These are phyloP conservation scores for Penicillium cinerascens DNA, from an alignment of 495 filamentous ascomycete genomes.

Conservation along the genomic window DNA sequence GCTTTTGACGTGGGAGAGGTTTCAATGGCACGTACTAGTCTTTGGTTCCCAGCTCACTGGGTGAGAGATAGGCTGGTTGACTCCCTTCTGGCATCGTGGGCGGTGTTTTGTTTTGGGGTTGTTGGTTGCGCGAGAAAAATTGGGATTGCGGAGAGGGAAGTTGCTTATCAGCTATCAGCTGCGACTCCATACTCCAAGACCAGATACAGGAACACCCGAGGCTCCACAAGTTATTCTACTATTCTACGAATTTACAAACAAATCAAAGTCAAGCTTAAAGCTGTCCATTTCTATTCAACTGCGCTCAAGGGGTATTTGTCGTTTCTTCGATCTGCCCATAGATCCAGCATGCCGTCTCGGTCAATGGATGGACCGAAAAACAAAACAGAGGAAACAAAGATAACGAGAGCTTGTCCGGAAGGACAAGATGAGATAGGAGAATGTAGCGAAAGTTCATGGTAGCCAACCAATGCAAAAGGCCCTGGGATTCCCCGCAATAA, in stretches of 20 bases:
- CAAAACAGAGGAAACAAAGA: conserved; percentile 23
- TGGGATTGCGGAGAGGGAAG: conserved; percentile 4
- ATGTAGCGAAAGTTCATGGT: conserved; percentile 17
- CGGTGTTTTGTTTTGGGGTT: conserved; percentile 1
- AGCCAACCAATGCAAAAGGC: conserved; percentile 10
- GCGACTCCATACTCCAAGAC: neutral
- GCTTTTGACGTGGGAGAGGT: neutral
- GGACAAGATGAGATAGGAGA: conserved; percentile 9
- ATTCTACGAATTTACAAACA: neutral
- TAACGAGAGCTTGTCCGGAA: conserved; percentile 15
- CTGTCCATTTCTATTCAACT: conserved; percentile 24
- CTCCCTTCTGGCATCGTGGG: conserved; percentile 25
- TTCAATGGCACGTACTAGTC: conserved; percentile 45
- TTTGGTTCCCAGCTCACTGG: conserved; percentile 53
- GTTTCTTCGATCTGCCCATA: conserved; percentile 11
- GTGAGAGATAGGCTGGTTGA: conserved; percentile 43
- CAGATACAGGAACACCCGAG: neutral
- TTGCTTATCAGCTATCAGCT: conserved; percentile 17
- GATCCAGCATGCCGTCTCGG: conserved; percentile 5
- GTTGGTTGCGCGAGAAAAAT: conserved; percentile 17
- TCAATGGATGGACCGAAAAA: conserved; percentile 8
- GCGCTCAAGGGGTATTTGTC: conserved; percentile 28
- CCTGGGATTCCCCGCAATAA: conserved; percentile 17
- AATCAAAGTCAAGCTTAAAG: conserved; percentile 3
- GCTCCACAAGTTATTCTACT: too few relatives aligned